Evolutionary conservation across 176 grass and related monocot species (phyloP).

Genomic region (Triticum monococcum): DNA sequence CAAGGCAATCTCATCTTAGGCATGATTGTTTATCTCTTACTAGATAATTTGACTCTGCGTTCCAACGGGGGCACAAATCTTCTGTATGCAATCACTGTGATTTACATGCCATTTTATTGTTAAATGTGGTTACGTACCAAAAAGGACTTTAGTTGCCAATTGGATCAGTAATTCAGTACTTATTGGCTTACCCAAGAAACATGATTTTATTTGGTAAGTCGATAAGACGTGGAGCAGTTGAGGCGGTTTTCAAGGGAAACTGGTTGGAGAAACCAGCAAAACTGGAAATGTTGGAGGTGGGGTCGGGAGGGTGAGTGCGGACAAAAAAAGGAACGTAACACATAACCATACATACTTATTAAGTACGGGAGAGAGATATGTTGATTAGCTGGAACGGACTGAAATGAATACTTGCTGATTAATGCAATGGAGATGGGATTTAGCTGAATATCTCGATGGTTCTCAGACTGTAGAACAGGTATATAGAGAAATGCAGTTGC

Average conservation of each 20-base stretch:
- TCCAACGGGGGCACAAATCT: not conserved
- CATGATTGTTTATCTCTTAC: not conserved
- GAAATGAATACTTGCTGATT: not conserved
- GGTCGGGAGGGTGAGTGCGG: not conserved
- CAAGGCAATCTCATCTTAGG: not conserved
- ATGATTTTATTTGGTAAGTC: not conserved
- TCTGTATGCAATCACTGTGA: not conserved
- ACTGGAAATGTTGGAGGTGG: not conserved
- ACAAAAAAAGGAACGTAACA: not conserved
- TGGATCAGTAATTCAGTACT: not conserved
- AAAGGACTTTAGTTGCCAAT: not conserved
- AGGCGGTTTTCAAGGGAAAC: not conserved
- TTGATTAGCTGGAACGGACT: not conserved
- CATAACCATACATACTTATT: not conserved
- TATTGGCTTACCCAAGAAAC: not conserved
- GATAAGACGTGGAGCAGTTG: not conserved
- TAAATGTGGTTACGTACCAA: not conserved
- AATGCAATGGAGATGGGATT: not conserved
- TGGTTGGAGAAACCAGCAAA: not conserved
- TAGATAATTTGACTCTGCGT: not conserved
- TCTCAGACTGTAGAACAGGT: not conserved
- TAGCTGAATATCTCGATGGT: too few relatives aligned
- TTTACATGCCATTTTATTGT: not conserved
- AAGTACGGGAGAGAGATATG: not conserved
- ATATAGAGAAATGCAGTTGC: conserved; percentile 5